Percentiles rank a stretch among this genome's conserved stretches.
Conservation (phyloP, 805 yeast genomes). For the Candida michaelii region DNA sequence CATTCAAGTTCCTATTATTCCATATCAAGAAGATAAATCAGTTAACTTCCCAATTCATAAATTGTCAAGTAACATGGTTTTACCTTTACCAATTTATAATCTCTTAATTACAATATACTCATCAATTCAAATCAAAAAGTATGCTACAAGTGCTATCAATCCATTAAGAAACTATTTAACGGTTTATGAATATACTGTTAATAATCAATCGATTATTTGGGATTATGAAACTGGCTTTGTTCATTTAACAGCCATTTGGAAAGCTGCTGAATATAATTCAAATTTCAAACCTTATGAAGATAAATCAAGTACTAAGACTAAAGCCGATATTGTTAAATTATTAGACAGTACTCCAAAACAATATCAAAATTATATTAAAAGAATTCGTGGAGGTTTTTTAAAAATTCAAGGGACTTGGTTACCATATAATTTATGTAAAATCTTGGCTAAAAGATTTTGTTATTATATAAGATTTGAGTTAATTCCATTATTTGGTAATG, state of each 20-base stretch:
- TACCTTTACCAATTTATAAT: slow-evolving; percentile 11
- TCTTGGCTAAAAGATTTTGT: slow-evolving; percentile 72
- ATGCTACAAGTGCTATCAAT: slow-evolving; percentile 69
- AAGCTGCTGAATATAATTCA: slow-evolving; percentile 38
- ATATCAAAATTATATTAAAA: slow-evolving; percentile 58
- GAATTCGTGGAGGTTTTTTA: slow-evolving; percentile 87
- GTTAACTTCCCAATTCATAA: slow-evolving; percentile 14
- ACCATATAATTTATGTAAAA: slow-evolving; percentile 65
- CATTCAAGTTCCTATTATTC: slow-evolving; percentile 2
- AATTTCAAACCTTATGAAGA: slow-evolving; percentile 9
- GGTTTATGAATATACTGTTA: slow-evolving; percentile 69
- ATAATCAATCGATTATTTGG: slow-evolving; percentile 80
- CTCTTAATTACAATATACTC: slow-evolving; percentile 17
- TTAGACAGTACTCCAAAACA: slow-evolving; percentile 62
- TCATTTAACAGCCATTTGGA: slow-evolving; percentile 87
- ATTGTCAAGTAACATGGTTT: slow-evolving; percentile 6
- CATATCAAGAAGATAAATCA: slow-evolving; percentile 4
- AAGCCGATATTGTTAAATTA: slow-evolving; percentile 75
- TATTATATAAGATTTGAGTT: slow-evolving; percentile 72
- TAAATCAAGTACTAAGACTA: slow-evolving; percentile 25
- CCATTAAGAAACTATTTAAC: slow-evolving; percentile 61
- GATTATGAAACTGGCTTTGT: slow-evolving; percentile 82
- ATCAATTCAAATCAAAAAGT: slow-evolving; percentile 43
- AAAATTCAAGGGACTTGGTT: slow-evolving; percentile 96
- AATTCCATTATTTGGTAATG: slow-evolving; percentile 76